Conservation (phyloP, 805 yeast species). For the Kluyveromyces starmeri region DNA sequence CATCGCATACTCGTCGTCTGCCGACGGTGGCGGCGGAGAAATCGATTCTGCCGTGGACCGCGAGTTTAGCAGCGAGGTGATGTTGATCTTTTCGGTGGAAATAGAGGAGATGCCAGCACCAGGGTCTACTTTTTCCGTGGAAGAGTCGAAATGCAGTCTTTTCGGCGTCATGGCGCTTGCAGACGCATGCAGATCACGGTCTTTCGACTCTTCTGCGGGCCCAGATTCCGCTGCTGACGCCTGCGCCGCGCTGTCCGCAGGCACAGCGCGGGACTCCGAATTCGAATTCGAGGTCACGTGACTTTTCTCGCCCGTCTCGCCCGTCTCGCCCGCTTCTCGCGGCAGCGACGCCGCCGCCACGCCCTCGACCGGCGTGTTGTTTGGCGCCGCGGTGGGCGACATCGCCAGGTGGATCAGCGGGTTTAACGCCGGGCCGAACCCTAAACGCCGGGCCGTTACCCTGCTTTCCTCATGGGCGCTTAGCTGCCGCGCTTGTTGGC, state of each 20-base stretch:
- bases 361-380: constrained; percentile 5
- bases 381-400: constrained; percentile 6
- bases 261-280: no score
- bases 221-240: no score
- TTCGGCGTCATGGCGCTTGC: constrained; percentile 16
- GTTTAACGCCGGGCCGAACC: constrained; percentile 2
- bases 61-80: constrained; percentile 22
- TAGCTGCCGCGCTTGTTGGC: no score
- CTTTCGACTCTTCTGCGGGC: no score
- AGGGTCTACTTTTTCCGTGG: constrained; percentile 20
- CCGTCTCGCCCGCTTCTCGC: no score
- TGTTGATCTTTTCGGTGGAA: constrained; percentile 14
- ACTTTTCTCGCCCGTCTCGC: no score
- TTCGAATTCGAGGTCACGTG: no score
- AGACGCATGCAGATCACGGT: constrained; percentile 3
- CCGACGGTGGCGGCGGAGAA: constrained; percentile 7
- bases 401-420: constrained; percentile 5
- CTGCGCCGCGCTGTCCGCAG: no score
- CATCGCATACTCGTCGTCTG: constrained; percentile 1
- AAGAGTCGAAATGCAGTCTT: constrained; percentile 18
- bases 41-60: constrained; percentile 7
- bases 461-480: constrained; percentile 1
- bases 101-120: constrained; percentile 11
- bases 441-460: no score
- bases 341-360: no score